Evolutionary conservation across 2,329 filamentous ascomycete species (phyloP), one percentile per base, ranked within the genome.

Genomic region (Fusarium palustre): DNA sequence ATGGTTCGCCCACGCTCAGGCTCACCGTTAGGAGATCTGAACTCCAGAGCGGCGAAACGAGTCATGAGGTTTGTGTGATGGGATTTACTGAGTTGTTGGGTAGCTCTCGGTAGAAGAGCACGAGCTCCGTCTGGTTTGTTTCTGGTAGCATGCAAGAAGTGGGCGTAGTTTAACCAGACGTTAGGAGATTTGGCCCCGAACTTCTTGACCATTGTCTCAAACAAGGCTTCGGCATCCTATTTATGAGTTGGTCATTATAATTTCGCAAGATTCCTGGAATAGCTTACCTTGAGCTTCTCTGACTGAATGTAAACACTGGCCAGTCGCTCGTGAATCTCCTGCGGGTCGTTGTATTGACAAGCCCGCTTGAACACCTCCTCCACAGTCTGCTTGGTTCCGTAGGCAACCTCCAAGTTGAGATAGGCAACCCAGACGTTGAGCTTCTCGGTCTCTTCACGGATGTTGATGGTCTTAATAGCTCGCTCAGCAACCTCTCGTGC

Each of bases 261-360:
- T 20, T 33, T 49, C 47, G 28, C 39, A 4, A 36, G 12, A 13
- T 34, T 39, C 38, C n/a, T 38, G 42, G 31, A 22, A 12, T 36
- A 43, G 73, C 90, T 85, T 89, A 94, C 93, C 79, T 91, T 88
- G 75, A 90, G 85, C 83, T 97, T 97, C 74, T 90, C 90, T 30
- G 94, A 94, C 77, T 96, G 92, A 73, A 98, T 97, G 82, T 97
- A 97, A 78, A 97, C 97, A 81, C 92, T 97, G 61, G 92, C 91
- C 76, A 98, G 86, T 68, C 93, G 90, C 81, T 97, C 92, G 79
- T 97, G 91, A 68, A 98, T 91, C 76, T 97, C 93, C 71, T 95
- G 91, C 52, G 92, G 87, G 76, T 98, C 94, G 77, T 97, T 97
- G 82, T 97, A 94, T 80, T 97, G 92, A 79, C 93, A 97, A 2